Evolutionary conservation across 2,329 filamentous ascomycete genomes (phyloP).

Genomic region (Fusarium chlamydosporum): DNA sequence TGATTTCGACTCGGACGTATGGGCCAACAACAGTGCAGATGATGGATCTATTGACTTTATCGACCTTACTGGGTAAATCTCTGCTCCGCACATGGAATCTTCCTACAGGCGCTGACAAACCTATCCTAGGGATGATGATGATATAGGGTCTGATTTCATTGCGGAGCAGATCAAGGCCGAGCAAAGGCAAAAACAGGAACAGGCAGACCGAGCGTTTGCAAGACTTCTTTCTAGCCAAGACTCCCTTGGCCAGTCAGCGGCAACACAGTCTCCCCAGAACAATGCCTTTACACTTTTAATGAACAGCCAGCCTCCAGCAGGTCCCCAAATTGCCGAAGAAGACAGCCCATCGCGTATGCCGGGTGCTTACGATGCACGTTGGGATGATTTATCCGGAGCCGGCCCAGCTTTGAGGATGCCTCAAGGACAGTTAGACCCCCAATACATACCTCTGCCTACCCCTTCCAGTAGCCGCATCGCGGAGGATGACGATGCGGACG

Average conservation of each 20-base stretch:
- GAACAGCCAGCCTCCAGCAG: constrained; percentile 48
- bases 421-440: constrained; percentile 4
- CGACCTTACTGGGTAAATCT: constrained; percentile 60
- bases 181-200: constrained; percentile 52
- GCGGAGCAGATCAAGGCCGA: constrained; percentile 56
- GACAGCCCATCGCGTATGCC: constrained; percentile 26
- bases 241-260: constrained; percentile 12
- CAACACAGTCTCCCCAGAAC: constrained; percentile 12
- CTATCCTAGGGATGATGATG: constrained; percentile 53
- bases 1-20: constrained; percentile 20
- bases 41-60: constrained; percentile 52
- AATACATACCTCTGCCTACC: constrained; percentile 4
- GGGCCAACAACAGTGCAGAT: constrained; percentile 23
- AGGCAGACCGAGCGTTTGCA: constrained; percentile 51
- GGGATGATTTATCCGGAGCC: constrained; percentile 34
- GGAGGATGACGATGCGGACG: constrained; percentile 24
- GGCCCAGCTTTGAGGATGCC: constrained; percentile 7
- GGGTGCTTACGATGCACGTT: constrained; percentile 43
- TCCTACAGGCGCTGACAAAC: constrained; percentile 13
- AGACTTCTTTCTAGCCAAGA: constrained; percentile 48
- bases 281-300: constrained; percentile 52
- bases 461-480: background rate
- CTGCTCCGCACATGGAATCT: background rate
- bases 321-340: background rate
- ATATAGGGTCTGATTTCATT: constrained; percentile 50